phyloP scores from a whole-genome alignment of 2,329 filamentous ascomycete species.

The Aspergillus jensenii region DNA sequence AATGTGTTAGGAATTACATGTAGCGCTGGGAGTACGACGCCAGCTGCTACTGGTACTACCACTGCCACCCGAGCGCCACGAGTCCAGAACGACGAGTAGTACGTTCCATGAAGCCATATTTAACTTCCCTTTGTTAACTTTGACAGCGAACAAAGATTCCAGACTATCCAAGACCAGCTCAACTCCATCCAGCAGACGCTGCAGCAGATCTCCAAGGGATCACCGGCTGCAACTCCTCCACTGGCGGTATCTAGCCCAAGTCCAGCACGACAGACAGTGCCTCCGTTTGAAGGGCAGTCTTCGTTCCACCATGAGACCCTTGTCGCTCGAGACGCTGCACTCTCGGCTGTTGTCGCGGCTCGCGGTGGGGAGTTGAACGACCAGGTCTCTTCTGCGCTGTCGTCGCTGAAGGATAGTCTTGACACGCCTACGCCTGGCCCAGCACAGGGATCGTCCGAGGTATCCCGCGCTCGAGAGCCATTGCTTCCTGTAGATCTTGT shows the following conservation, averaged over 20 bases:
- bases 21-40: conserved; percentile 9
- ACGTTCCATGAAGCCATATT: neutral
- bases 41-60: neutral
- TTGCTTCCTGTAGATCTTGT: conserved; percentile 21
- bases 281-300: conserved; percentile 25
- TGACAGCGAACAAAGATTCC: conserved; percentile 18
- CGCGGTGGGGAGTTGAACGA: conserved; percentile 14
- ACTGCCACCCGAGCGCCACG: conserved; percentile 9
- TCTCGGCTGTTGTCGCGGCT: conserved; percentile 19
- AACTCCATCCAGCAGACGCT: conserved; percentile 18
- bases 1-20: conserved; percentile 20
- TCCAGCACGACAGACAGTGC: conserved; percentile 16
- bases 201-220: conserved; percentile 13
- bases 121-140: neutral
- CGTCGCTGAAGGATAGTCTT: conserved; percentile 19
- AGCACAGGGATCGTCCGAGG: neutral
- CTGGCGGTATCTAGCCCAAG: conserved; percentile 9
- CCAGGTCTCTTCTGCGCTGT: conserved; percentile 22
- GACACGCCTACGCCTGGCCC: conserved; percentile 9
- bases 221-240: neutral
- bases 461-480: conserved; percentile 1
- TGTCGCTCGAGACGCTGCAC: conserved; percentile 23
- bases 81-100: conserved; percentile 17
- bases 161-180: conserved; percentile 21
- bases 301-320: conserved; percentile 26